Conservation (phyloP, 371 early-diverging fungal genomes). For the Gilbertella persicaria region DNA sequence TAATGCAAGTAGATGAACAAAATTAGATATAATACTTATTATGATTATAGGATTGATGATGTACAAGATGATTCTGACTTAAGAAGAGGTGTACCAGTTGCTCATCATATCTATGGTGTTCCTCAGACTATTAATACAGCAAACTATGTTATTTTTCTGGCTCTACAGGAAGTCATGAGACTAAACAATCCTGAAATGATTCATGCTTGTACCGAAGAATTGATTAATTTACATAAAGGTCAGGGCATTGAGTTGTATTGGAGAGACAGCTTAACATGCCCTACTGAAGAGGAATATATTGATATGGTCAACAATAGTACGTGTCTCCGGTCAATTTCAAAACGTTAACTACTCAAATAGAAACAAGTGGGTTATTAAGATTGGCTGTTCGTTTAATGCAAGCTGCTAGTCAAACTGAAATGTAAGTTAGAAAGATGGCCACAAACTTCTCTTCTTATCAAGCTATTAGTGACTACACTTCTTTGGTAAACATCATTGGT, state of each 20-base stretch:
- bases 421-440: no score
- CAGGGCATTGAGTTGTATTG: conserved; percentile 78
- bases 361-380: conserved; percentile 92
- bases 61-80: conserved; percentile 92
- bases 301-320: conserved; percentile 92
- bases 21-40: background rate
- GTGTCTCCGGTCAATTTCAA: background rate
- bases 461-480: conserved; percentile 64
- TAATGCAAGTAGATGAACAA: conserved; percentile 65
- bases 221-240: conserved; percentile 27
- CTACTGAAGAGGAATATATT: conserved; percentile 86
- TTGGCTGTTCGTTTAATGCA: conserved; percentile 93
- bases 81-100: conserved; percentile 91
- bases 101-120: conserved; percentile 94
- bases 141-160: conserved; percentile 94
- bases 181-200: conserved; percentile 73
- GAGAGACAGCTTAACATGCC: conserved; percentile 87
- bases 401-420: conserved; percentile 46
- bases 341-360: conserved; percentile 36
- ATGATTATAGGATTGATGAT: conserved; percentile 82
- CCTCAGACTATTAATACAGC: conserved; percentile 93
- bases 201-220: conserved; percentile 68
- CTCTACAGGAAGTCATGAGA: conserved; percentile 74
- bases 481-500: conserved; percentile 84
- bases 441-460: background rate